Base-by-base conservation (phyloP, 768 basidiomycete genomes). In the Boletellus ananiceps region DNA sequence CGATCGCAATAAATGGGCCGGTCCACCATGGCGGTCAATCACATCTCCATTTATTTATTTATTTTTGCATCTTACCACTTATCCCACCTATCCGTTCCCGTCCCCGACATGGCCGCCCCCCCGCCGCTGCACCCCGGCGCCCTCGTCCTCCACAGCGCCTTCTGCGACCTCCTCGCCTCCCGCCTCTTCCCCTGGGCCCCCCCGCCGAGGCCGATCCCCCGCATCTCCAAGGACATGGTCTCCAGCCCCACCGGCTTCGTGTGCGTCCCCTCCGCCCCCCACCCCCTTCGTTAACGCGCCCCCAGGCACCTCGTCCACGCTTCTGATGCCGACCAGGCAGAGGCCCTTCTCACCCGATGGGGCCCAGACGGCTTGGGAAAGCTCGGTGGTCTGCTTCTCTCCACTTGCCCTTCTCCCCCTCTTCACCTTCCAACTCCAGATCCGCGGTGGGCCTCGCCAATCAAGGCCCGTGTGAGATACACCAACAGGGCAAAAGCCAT, bases 181-280 rank as follows among this genome's bases (percentile, higher is more conserved):
- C 76, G 83, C 36, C 27, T 58, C 1, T 71, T 86, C 50, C 71
- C 83, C 41, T 84, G 82, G 74, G 8, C 29, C 11, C 77, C 79
- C 54, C 67, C 67, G 36, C 64, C 56, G 37, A 77, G 76, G 64
- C 85, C 82, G 69, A 76, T 74, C 35, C 79, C 80, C 56, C 74
- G 81, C 57, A 81, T 93, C 60, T 88, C 80, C 71, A 93, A 93
- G 67, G 88, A 91, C 59, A 92, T 92, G 86, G 84, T 94, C 5
- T 89, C 88, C 14, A 79, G 72, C 49, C 92, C 92, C 5, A 87
- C 77, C 18, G 84, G 82, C 56, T 93, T 93, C 65, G 76, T 88
- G 90, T 94, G 75, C 68, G 88, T 81, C 43, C 14, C 25, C 8
- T n/a, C 33, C 15, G 21, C 4, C 18, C 36, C 38, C 29, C 35